Evolutionary conservation across 805 yeast species (phyloP).

Genomic region (Vanderwaltozyma verrucispora): DNA sequence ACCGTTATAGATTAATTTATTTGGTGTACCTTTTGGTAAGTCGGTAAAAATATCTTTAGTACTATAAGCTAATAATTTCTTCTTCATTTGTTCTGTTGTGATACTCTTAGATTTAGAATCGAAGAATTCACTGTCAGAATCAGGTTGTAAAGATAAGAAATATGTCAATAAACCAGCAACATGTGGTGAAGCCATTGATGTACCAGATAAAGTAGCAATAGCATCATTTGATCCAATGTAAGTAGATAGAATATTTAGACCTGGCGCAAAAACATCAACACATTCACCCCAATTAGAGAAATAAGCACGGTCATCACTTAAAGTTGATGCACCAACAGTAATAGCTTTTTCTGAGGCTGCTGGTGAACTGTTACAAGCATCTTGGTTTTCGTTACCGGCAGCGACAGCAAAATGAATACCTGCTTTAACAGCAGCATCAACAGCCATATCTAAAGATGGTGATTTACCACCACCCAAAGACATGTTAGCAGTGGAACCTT

Average conservation of each 20-base stretch:
- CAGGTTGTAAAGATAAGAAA: slow-evolving; percentile 80
- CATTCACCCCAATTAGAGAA: slow-evolving; percentile 94
- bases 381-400: slow-evolving; percentile 90
- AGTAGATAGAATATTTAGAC: slow-evolving; percentile 77
- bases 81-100: slow-evolving; percentile 67
- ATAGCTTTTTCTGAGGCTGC: slow-evolving; percentile 77
- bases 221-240: slow-evolving; percentile 69
- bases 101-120: slow-evolving; percentile 38
- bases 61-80: slow-evolving; percentile 60
- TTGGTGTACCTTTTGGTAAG: slow-evolving; percentile 66
- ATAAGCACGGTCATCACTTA: slow-evolving; percentile 82
- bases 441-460: slow-evolving; percentile 77
- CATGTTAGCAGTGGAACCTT: slow-evolving; percentile 86
- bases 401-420: slow-evolving; percentile 93
- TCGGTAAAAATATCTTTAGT: slow-evolving; percentile 50
- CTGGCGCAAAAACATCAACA: slow-evolving; percentile 96
- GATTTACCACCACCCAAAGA: slow-evolving; percentile 92
- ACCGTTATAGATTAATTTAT: slow-evolving; percentile 69
- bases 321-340: slow-evolving; percentile 92
- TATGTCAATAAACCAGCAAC: slow-evolving; percentile 87
- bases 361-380: slow-evolving; percentile 89
- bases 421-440: slow-evolving; percentile 77
- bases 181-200: slow-evolving; percentile 98
- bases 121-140: slow-evolving; percentile 51
- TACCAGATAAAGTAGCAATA: slow-evolving; percentile 82